Conservation (phyloP, 1,284 basidiomycete species). For the Coniferiporia weirii region DNA sequence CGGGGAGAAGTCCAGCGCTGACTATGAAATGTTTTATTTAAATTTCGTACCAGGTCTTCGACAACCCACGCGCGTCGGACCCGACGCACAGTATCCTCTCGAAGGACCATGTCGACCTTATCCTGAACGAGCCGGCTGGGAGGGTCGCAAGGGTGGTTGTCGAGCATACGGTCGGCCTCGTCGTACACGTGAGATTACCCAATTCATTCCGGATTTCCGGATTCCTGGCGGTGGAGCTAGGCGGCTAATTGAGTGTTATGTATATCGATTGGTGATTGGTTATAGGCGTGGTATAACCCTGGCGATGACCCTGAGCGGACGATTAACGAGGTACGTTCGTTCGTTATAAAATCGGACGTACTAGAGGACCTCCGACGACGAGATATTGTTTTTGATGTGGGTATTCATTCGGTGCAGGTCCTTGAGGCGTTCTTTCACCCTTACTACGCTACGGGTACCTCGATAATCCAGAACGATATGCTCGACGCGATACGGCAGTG, state of each 20-base stretch:
- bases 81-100: constrained; percentile 36
- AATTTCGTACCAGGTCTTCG: too few species aligned
- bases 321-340: constrained; percentile 25
- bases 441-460: constrained; percentile 27
- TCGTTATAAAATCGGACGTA: not conserved
- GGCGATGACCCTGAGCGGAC: constrained; percentile 23
- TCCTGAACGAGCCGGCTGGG: constrained; percentile 36
- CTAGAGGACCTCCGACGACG: not conserved
- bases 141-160: constrained; percentile 37
- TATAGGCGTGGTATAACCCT: constrained; percentile 26
- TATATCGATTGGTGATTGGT: too few species aligned
- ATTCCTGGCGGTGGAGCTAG: not conserved
- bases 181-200: constrained; percentile 32
- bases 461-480: constrained; percentile 37
- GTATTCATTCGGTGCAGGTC: constrained; percentile 20
- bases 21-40: constrained; percentile 17
- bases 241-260: constrained; percentile 6
- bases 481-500: constrained; percentile 29
- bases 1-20: not conserved
- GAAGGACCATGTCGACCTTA: constrained; percentile 29
- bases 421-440: constrained; percentile 33
- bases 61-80: constrained; percentile 38
- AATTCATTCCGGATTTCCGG: too few species aligned
- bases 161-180: constrained; percentile 32
- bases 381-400: not conserved